Base-by-base conservation (phyloP, 73 alveolate species). In the Paramecium octaurelia region DNA sequence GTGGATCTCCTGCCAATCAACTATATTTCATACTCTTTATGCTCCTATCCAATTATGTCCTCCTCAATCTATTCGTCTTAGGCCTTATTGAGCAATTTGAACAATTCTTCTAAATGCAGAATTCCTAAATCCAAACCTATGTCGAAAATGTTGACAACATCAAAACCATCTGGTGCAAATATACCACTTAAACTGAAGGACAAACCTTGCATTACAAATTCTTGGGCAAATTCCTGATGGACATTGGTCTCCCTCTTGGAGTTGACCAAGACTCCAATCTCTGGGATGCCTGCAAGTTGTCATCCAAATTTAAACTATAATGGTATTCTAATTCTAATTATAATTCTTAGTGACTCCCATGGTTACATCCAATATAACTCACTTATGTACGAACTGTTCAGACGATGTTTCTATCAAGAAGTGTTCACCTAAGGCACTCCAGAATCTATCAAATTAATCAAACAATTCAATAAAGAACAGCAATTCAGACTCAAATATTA, bases 151-250 rank as follows among this genome's bases (percentile, higher is more conserved):
- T 80, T 80, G 91, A 80, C 24, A 7, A 42, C 14, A 80, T 80
- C 48, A 80, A 80, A 80, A 80, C 91, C 12, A 23, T 80, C 20
- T 80, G 91, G 91, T 80, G 91, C 46, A 80, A 48, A 80, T 80
- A 44, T 31, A 40, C 91, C 6, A 40, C 48, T 44, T n/a, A 80
- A 24, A 64, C 42, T 11, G 1, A 46, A 40, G 91, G 91, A 18
- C 5, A 46, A 46, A 24, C 91, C 20, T 44, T 80, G 91, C 70
- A 80, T 42, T 80, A 80, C n/a, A 21, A 48, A 43, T 35, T 24
- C 29, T 24, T 80, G 14, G 29, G 91, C 21, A 48, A 46, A 23
- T 80, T 80, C 16, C 75, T 80, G 5, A 21, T 44, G 48, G 75
- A 80, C 21, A 27, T 80, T 44, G 76, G 91, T 8, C 42, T 38